Conservation (phyloP, 305 asterid genomes). For the Solanum chacoense region DNA sequence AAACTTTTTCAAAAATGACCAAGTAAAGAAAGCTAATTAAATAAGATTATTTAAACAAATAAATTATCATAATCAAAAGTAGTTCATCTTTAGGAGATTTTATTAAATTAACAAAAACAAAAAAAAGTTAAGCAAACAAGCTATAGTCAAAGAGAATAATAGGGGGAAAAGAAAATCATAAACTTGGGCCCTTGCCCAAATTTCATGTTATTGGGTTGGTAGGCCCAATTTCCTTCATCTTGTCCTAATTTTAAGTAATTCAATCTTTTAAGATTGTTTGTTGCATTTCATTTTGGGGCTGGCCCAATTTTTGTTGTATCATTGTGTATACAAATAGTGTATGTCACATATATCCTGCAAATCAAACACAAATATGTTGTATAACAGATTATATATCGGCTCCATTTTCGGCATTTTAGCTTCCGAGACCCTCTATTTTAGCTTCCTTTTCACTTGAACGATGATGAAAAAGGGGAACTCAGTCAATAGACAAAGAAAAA, state of each 20-base stretch:
- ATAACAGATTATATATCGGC: no score
- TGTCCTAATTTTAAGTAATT: not conserved
- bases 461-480: no score
- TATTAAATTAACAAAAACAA: not conserved
- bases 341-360: no score
- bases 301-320: not conserved
- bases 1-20: not conserved
- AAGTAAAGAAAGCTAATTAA: not conserved
- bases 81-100: not conserved
- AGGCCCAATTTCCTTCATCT: not conserved
- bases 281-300: not conserved
- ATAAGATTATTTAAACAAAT: not conserved
- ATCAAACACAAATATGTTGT: no score
- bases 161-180: not conserved
- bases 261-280: not conserved
- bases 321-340: not conserved
- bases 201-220: not conserved
- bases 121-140: not conserved
- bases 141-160: no score
- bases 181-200: not conserved
- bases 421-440: not conserved
- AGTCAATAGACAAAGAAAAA: no score
- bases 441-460: not conserved
- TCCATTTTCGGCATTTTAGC: not conserved
- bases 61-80: no score